Evolutionary conservation across 176 grass and related monocot species (phyloP).

Genomic region (Triticum timopheevii): DNA sequence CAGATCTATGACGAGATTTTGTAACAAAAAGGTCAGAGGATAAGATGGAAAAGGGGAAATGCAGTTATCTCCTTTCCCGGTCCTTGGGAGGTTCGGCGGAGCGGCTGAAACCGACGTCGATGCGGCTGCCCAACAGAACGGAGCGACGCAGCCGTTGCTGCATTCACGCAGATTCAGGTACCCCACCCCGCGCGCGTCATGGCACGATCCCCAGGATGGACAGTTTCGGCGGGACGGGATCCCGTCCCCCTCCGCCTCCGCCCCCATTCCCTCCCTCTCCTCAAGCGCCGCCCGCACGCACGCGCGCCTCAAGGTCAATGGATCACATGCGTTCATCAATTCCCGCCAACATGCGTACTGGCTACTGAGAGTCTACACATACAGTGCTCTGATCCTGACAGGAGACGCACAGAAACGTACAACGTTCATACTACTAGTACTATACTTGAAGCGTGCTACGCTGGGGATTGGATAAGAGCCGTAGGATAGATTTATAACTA

Average conservation of each 20-base stretch:
- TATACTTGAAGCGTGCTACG: neutral
- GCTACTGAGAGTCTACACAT: neutral
- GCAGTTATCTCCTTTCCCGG: neutral
- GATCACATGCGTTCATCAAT: neutral
- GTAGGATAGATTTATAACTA: neutral
- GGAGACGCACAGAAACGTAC: neutral
- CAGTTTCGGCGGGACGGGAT: neutral
- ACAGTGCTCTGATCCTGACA: neutral
- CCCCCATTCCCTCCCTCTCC: neutral
- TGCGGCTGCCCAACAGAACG: constrained; percentile 5
- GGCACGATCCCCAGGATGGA: neutral
- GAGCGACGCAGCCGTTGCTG: neutral
- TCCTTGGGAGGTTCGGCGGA: neutral
- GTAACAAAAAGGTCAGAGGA: neutral
- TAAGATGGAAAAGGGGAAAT: neutral
- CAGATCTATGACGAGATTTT: neutral
- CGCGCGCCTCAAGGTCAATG: constrained; percentile 1
- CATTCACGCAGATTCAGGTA: constrained; percentile 3
- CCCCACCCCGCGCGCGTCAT: neutral
- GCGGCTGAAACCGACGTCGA: neutral
- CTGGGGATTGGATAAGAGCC: neutral
- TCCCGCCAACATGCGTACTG: neutral
- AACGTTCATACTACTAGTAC: too few relatives aligned
- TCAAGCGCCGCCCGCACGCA: neutral
- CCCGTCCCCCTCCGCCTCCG: too few relatives aligned